A percentile compares a stretch with the other conserved stretches of the same genome.
Conservation (phyloP, 495 filamentous ascomycete genomes). For the Tuber aestivum region DNA sequence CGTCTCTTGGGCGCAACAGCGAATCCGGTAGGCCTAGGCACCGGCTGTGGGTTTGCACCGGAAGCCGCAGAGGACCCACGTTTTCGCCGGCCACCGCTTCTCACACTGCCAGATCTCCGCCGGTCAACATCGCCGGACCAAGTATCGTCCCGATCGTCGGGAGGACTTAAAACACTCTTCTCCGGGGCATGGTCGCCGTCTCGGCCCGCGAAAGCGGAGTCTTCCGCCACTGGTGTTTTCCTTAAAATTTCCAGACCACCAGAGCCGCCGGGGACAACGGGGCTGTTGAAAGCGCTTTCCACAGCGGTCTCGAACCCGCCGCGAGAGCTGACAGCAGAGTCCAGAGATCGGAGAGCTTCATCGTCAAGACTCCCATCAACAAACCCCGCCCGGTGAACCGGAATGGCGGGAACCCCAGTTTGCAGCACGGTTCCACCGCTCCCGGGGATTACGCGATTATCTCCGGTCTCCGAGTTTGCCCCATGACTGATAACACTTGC, state of each 20-base stretch:
- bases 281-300: conserved; percentile 24
- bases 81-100: conserved; percentile 62
- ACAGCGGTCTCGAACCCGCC: conserved; percentile 28
- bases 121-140: conserved; percentile 55
- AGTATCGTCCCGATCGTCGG: conserved; percentile 56
- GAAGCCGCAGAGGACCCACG: conserved; percentile 84
- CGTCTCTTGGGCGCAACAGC: conserved; percentile 93
- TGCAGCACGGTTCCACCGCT: neutral
- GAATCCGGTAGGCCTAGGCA: conserved; percentile 82
- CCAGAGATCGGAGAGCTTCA: conserved; percentile 24
- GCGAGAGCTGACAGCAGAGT: conserved; percentile 24
- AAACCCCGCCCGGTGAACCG: neutral
- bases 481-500: conserved; percentile 13
- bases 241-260: neutral
- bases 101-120: conserved; percentile 63
- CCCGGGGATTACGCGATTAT: neutral
- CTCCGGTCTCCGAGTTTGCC: conserved; percentile 13
- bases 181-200: conserved; percentile 17
- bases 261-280: conserved; percentile 6
- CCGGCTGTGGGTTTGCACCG: conserved; percentile 49
- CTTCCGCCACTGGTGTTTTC: conserved; percentile 38
- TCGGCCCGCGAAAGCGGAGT: conserved; percentile 24
- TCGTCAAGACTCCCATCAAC: conserved; percentile 10
- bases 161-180: conserved; percentile 29
- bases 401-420: neutral